Percentiles rank a stretch among this genome's conserved stretches.
phyloP scores from a whole-genome alignment of 2,329 filamentous ascomycete genomes.

The Ilyonectria sp. region DNA sequence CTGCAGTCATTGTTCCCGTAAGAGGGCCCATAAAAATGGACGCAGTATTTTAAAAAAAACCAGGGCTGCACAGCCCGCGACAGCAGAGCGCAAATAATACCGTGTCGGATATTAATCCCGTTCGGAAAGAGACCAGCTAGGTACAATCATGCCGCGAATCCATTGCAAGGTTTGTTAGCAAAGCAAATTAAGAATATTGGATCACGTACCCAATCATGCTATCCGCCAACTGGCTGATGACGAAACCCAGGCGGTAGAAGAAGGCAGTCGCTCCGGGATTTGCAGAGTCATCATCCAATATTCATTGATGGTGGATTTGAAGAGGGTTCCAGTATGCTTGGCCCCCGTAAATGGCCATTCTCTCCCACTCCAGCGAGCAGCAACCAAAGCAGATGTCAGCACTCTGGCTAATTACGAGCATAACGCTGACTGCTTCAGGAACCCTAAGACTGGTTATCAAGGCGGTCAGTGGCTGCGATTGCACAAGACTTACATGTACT shows the following conservation, averaged over 20 bases:
- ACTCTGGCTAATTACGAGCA: not conserved
- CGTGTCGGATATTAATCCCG: conserved; percentile 49
- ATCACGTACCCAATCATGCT: not conserved
- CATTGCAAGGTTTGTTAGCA: not conserved
- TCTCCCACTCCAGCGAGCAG: conserved; percentile 45
- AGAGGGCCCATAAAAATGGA: conserved; percentile 48
- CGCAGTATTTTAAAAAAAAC: conserved; percentile 50
- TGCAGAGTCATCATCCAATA: not conserved
- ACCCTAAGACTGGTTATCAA: not conserved
- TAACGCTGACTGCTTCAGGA: not conserved
- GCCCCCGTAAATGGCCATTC: conserved; percentile 32
- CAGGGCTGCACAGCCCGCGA: conserved; percentile 50
- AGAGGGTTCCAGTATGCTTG: conserved; percentile 8
- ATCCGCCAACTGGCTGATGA: not conserved
- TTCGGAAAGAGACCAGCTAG: conserved; percentile 47
- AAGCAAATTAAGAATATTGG: not conserved
- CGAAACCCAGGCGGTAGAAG: not conserved
- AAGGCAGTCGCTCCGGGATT: conserved; percentile 8
- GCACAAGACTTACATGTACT: not conserved
- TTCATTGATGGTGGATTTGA: not conserved
- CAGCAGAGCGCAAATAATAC: conserved; percentile 42
- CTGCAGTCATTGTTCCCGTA: conserved; percentile 49
- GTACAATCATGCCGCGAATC: conserved; percentile 39
- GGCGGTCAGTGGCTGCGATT: not conserved
- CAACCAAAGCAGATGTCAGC: conserved; percentile 1